Evolutionary conservation across 108 stramenopile genomes (phyloP).

Genomic region (Cyclostephanos tholiformis): DNA sequence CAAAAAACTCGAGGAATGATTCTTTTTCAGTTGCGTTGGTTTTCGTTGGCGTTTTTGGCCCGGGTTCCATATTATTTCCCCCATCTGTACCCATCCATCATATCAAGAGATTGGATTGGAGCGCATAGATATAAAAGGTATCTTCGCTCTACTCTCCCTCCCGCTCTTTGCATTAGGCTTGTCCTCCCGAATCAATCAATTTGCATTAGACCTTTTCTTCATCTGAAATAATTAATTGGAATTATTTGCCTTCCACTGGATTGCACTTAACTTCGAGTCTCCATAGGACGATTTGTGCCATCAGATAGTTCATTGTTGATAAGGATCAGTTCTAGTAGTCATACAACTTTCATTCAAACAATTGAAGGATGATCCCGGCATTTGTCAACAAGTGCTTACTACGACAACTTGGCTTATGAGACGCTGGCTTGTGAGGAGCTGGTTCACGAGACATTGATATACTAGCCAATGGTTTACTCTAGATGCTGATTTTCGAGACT

Average conservation of each 20-base stretch:
- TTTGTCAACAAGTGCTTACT: no score
- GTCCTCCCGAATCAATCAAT: not conserved
- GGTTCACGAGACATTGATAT: no score
- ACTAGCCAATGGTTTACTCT: no score
- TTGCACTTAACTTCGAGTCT: no score
- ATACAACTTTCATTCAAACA: no score
- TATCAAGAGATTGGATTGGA: not conserved
- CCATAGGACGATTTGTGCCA: no score
- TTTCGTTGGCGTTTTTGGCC: not conserved
- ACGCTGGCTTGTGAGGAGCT: no score
- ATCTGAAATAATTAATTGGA: not conserved
- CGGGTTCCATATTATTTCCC: not conserved
- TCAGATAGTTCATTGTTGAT: no score
- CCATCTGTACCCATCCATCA: not conserved
- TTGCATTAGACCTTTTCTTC: not conserved
- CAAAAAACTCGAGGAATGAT: slow-evolving; percentile 28
- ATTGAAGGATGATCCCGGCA: no score
- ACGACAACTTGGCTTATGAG: no score
- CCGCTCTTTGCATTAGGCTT: not conserved
- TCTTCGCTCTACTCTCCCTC: not conserved
- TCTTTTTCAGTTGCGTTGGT: not conserved
- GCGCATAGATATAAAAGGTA: not conserved
- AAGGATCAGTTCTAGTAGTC: no score
- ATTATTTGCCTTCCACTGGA: not conserved
- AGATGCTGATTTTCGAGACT: no score